Percentiles rank a stretch among this genome's conserved stretches.
Evolutionary conservation across 1,284 basidiomycete genomes (phyloP).

Genomic region (Cutaneotrichosporon sp.): DNA sequence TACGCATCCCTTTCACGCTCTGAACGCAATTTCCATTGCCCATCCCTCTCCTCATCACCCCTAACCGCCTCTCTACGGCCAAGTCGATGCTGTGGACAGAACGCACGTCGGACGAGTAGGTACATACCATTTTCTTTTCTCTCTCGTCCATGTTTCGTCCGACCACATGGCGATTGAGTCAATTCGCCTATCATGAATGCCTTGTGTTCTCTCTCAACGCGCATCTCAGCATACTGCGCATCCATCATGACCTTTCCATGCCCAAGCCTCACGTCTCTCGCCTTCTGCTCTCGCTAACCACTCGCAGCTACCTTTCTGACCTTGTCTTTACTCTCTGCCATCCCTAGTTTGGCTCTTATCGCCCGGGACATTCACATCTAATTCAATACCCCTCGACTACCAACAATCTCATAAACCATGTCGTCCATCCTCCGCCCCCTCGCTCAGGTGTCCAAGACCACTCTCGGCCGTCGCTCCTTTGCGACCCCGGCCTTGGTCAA

Average conservation of each 20-base stretch:
- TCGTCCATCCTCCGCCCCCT: conserved; percentile 22
- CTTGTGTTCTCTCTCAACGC: no score
- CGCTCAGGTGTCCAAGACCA: background rate
- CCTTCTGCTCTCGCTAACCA: conserved; percentile 5
- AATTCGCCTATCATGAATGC: no score
- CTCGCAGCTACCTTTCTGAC: conserved; percentile 45
- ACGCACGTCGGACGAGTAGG: conserved; percentile 49
- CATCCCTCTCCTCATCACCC: background rate
- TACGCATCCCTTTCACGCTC: background rate
- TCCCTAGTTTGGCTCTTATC: conserved; percentile 23
- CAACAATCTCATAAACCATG: conserved; percentile 1
- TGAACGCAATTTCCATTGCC: background rate
- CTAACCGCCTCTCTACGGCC: background rate
- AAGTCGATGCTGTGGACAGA: conserved; percentile 44
- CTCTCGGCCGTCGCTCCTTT: conserved; percentile 16
- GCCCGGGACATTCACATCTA: background rate
- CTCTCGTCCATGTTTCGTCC: background rate
- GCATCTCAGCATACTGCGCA: no score
- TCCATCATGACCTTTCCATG: no score
- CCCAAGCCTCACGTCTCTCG: no score
- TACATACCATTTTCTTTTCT: conserved; percentile 2
- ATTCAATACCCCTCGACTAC: background rate
- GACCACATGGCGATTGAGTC: no score
- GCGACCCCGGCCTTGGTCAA: conserved; percentile 23
- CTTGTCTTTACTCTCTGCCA: conserved; percentile 42